Evolutionary conservation across 108 stramenopile genomes (phyloP).

Genomic region (Cyclotella distinguenda): DNA sequence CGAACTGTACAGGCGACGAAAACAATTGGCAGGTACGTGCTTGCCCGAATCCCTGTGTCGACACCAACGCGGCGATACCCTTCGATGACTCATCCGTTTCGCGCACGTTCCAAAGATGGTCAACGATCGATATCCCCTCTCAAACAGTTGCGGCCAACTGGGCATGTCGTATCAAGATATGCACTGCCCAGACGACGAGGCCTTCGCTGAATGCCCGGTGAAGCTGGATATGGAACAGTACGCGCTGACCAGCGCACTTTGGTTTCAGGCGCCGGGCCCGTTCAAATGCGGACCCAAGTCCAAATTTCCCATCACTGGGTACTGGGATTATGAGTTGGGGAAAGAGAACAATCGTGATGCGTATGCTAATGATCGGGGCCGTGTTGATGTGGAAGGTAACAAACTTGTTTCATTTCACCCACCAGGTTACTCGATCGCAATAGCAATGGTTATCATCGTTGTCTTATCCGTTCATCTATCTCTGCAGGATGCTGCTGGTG

Average conservation of each 20-base stretch:
- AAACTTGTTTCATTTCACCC: background rate
- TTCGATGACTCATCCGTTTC: background rate
- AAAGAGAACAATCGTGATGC: conserved; percentile 45
- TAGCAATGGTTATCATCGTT: background rate
- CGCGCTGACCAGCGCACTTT: conserved; percentile 44
- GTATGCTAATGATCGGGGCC: conserved; percentile 32
- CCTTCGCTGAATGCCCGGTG: conserved; percentile 40
- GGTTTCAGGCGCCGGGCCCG: conserved; percentile 50
- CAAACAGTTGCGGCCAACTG: conserved; percentile 40
- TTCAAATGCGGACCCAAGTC: conserved; percentile 45
- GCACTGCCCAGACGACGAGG: conserved; percentile 39
- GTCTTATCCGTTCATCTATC: background rate
- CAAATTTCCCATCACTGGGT: conserved; percentile 41
- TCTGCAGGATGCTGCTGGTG: conserved; percentile 42
- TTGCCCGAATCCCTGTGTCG: background rate
- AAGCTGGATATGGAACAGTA: conserved; percentile 40
- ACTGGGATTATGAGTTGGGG: conserved; percentile 47
- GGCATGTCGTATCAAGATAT: conserved; percentile 45
- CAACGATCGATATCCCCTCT: conserved; percentile 34
- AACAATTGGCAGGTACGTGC: conserved; percentile 46
- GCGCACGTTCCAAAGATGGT: conserved; percentile 16
- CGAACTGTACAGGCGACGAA: conserved; percentile 17
- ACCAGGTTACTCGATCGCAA: background rate
- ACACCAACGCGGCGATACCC: no score
- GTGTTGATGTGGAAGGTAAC: conserved; percentile 46